These are phyloP conservation scores for Hypoxylon sp. DNA, from an alignment of 2,329 filamentous ascomycete genomes.

Conservation along the genomic window DNA sequence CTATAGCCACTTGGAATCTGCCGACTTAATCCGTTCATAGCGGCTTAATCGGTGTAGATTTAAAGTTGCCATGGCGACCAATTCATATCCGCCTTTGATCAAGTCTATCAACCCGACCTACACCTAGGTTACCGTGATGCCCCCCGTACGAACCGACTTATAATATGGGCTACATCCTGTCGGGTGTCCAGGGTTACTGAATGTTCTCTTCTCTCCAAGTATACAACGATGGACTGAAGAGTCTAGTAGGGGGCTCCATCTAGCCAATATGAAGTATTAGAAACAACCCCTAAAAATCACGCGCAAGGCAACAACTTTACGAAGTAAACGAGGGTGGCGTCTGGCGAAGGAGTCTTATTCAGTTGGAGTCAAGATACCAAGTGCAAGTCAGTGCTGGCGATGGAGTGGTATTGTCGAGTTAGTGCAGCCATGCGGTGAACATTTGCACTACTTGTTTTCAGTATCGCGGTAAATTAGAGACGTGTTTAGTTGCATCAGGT, in stretches of 20 bases:
- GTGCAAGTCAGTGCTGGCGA: slow-evolving; percentile 8
- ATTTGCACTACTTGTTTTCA: slow-evolving; percentile 24
- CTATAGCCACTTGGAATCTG: neutral
- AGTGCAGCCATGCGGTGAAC: slow-evolving; percentile 14
- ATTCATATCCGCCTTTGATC: slow-evolving; percentile 4
- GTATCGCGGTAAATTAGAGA: slow-evolving; percentile 24
- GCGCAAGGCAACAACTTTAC: slow-evolving; percentile 16
- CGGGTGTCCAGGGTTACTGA: neutral
- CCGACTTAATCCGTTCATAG: neutral
- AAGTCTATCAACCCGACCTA: neutral
- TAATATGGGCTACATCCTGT: neutral
- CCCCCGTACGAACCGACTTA: neutral
- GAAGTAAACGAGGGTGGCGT: slow-evolving; percentile 36
- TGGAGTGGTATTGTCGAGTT: slow-evolving; percentile 9
- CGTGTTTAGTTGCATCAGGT: slow-evolving; percentile 7
- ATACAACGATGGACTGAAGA: slow-evolving; percentile 7
- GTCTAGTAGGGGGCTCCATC: neutral
- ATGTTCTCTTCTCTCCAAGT: neutral
- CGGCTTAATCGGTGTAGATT: slow-evolving; percentile 5
- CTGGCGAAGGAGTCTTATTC: slow-evolving; percentile 14
- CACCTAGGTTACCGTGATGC: neutral
- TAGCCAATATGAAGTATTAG: slow-evolving; percentile 1
- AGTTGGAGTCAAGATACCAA: slow-evolving; percentile 37
- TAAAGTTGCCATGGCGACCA: neutral
- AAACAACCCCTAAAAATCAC: slow-evolving; percentile 1